Evolutionary conservation across 2,329 filamentous ascomycete species (phyloP).

Genomic region (Stachybotrys chlorohalonatus): DNA sequence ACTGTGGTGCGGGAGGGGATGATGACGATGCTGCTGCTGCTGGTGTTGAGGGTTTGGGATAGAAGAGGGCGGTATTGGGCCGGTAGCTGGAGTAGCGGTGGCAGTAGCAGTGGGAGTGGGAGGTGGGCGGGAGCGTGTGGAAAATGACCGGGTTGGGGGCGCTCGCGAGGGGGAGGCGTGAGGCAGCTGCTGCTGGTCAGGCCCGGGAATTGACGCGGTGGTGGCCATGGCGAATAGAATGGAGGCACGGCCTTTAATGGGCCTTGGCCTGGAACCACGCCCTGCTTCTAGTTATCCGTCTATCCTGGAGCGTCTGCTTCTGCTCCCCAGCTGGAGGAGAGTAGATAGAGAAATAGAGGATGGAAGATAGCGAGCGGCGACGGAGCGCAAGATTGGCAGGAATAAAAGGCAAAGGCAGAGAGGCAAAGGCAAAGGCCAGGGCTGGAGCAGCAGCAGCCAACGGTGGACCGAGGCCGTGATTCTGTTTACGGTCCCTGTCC

Average conservation of each 20-base stretch:
- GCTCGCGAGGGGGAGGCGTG: constrained; percentile 14
- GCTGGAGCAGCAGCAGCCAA: neutral
- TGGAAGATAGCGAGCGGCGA: neutral
- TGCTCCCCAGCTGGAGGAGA: too few species aligned
- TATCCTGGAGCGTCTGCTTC: too few species aligned
- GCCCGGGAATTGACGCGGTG: too few species aligned
- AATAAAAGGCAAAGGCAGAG: neutral
- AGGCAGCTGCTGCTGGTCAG: constrained; percentile 4
- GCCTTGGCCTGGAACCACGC: too few species aligned
- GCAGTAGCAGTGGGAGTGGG: neutral
- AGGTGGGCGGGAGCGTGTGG: constrained; percentile 22
- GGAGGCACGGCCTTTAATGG: too few species aligned
- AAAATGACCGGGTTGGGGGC: constrained; percentile 24
- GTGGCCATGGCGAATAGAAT: too few species aligned
- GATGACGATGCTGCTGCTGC: too few species aligned
- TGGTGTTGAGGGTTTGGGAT: neutral
- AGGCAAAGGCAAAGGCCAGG: neutral
- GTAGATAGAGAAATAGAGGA: neutral
- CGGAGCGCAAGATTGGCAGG: neutral
- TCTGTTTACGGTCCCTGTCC: neutral
- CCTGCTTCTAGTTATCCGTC: too few species aligned
- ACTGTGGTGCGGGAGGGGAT: constrained; percentile 1
- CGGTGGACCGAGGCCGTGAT: neutral
- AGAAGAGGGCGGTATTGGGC: neutral
- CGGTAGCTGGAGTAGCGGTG: neutral